Percentiles rank a stretch among this genome's conserved stretches.
These are phyloP conservation scores for Fraxinus americana DNA, from an alignment of 257 asterid species.

Conservation along the genomic window DNA sequence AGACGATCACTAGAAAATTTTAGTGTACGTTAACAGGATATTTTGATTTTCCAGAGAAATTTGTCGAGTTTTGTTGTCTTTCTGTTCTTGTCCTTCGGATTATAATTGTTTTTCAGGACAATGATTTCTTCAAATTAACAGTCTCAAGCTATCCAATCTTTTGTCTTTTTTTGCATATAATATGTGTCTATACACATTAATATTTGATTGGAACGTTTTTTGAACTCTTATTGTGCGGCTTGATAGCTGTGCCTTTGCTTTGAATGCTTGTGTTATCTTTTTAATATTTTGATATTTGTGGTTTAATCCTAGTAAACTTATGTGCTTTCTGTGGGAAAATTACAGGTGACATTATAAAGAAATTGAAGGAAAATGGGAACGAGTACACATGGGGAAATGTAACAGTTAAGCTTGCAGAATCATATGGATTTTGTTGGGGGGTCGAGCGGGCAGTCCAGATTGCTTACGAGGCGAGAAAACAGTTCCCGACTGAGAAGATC, in stretches of 20 bases:
- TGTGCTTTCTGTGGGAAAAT: constrained; percentile 13
- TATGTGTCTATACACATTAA: neutral
- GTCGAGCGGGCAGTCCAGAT: constrained; percentile 99
- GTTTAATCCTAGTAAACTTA: neutral
- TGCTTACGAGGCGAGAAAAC: constrained; percentile 93
- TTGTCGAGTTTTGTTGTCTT: neutral
- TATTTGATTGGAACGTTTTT: neutral
- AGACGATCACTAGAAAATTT: neutral
- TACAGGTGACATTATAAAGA: constrained; percentile 87
- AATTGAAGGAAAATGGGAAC: constrained; percentile 77
- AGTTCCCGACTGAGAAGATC: constrained; percentile 78
- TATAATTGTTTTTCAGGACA: neutral
- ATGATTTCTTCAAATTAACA: neutral
- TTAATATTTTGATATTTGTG: neutral
- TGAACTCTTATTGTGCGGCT: neutral
- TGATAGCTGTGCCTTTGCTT: neutral
- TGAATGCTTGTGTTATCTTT: neutral
- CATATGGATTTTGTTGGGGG: constrained; percentile 99
- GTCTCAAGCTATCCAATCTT: neutral
- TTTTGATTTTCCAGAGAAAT: neutral
- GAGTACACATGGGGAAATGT: constrained; percentile 93
- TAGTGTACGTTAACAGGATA: neutral
- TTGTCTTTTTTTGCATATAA: neutral
- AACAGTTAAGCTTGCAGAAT: constrained; percentile 88
- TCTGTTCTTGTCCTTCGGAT: neutral